Evolutionary conservation across 2,329 filamentous ascomycete genomes (phyloP).

Genomic region (Dactylellina leptospora): DNA sequence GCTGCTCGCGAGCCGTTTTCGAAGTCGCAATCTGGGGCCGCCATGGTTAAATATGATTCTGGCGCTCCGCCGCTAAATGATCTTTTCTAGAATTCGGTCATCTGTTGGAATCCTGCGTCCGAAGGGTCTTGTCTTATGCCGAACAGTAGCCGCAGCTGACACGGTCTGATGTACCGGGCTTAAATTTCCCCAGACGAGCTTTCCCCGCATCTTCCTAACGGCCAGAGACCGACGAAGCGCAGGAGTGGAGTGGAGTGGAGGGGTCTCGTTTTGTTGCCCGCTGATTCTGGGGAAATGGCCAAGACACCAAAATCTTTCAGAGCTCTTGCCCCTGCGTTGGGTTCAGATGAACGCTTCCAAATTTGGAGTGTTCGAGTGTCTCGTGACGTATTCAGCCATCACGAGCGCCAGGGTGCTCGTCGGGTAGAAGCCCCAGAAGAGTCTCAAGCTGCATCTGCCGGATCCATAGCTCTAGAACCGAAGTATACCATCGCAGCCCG

Average conservation of each 20-base stretch:
- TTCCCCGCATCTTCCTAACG: conserved; percentile 32
- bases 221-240: conserved; percentile 27
- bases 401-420: not conserved
- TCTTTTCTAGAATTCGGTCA: conserved; percentile 12
- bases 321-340: conserved; percentile 24
- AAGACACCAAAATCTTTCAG: not conserved
- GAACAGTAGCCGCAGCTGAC: conserved; percentile 23
- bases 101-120: conserved; percentile 10
- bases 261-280: not conserved
- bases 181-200: too few relatives aligned
- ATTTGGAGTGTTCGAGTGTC: conserved; percentile 12
- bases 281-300: conserved; percentile 2
- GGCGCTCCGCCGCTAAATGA: not conserved
- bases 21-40: not conserved
- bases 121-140: not conserved
- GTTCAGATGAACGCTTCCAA: conserved; percentile 1
- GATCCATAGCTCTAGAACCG: too few relatives aligned
- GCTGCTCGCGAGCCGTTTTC: conserved; percentile 30
- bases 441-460: not conserved
- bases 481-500: too few relatives aligned
- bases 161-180: conserved; percentile 26
- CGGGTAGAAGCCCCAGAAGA: not conserved
- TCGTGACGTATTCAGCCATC: conserved; percentile 4
- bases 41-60: conserved; percentile 21
- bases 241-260: not conserved